Conservation (phyloP, 2,329 filamentous ascomycete species). For the Calonectria montana region DNA sequence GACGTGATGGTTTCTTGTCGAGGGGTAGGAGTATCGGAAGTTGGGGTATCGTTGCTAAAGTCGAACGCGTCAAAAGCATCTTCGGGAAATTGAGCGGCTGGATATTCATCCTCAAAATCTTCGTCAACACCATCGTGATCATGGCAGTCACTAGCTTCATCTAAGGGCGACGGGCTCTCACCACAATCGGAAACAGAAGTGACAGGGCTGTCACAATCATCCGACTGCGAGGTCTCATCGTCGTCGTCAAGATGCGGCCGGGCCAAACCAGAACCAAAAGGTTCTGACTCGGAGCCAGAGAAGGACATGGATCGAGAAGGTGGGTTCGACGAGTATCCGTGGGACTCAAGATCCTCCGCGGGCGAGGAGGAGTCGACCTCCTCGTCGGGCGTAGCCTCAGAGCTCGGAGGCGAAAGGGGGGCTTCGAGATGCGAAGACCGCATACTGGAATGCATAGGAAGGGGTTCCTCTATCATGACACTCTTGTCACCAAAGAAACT, state of each 20-base stretch:
- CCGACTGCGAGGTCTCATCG: conserved; percentile 58
- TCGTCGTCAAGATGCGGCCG: conserved; percentile 50
- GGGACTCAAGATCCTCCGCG: conserved; percentile 45
- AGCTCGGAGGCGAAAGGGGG: conserved; percentile 57
- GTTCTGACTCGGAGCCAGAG: conserved; percentile 61
- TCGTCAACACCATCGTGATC: conserved; percentile 47
- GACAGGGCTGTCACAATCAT: conserved; percentile 56
- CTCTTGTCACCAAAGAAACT: conserved; percentile 58
- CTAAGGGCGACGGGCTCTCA: conserved; percentile 51
- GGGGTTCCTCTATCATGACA: conserved; percentile 60
- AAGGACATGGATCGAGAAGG: conserved; percentile 64
- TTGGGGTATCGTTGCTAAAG: conserved; percentile 50
- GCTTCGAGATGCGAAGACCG: conserved; percentile 34
- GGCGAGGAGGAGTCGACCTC: conserved; percentile 55
- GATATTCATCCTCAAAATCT: conserved; percentile 51
- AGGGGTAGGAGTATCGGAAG: conserved; percentile 59
- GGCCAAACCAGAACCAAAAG: conserved; percentile 47
- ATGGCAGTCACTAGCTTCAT: conserved; percentile 45
- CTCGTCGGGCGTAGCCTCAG: conserved; percentile 59
- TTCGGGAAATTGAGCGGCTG: conserved; percentile 53
- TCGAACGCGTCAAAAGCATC: conserved; percentile 51
- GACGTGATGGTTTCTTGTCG: conserved; percentile 49
- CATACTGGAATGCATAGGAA: conserved; percentile 41
- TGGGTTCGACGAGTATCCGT: conserved; percentile 50
- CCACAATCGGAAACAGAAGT: conserved; percentile 60